Base-by-base conservation (phyloP, 306 rosid genomes). In the Castanea sativa region DNA sequence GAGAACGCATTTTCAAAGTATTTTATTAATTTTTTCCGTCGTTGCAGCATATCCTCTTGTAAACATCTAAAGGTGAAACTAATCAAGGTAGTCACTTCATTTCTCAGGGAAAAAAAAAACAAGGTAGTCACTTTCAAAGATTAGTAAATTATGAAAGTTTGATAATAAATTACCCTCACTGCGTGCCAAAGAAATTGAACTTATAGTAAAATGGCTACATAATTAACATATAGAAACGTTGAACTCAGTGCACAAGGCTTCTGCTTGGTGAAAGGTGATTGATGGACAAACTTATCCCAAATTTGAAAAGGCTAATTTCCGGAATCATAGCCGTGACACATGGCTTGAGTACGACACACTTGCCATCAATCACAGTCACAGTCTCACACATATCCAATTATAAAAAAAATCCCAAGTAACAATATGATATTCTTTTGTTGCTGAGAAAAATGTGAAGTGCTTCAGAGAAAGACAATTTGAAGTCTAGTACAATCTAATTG, bases 401-500 rank as follows among this genome's bases (percentile, higher is more conserved):
- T 12, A 5, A 60, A 4, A 60, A 23, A 59, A 21, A 23, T 11
- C 67, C 15, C 19, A 11, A 64, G 71, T 64, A 64, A 32, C 18
- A 64, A 32, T 29, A 30, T 64, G 21, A 7, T 14, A 32, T 32
- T n/a, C 43, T 64, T 32, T 18, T 27, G 20, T 27, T 63, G 20
- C 10, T 63, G 8, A 63, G 16, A 38, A 15, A 67, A 67, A 18
- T 13, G 4, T 8, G 29, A 68, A 9, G 32, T 60, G 10, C 41
- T 69, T 73, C 74, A 27, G 45, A 43, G 27, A 51, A 73, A 76
- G 76, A 69, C 1, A 4, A 13, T 55, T 79, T 84, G 69, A 35
- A 69, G 75, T 49, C 73, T 38, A 25, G 45, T 49, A 71, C 38
- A 18, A 30, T 73, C 15, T 75, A 8, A 14, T 45, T 52, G 25